Percentiles rank a stretch among this genome's conserved stretches.
phyloP scores from a whole-genome alignment of 2,329 filamentous ascomycete genomes.

The Paecilomyces formosus region DNA sequence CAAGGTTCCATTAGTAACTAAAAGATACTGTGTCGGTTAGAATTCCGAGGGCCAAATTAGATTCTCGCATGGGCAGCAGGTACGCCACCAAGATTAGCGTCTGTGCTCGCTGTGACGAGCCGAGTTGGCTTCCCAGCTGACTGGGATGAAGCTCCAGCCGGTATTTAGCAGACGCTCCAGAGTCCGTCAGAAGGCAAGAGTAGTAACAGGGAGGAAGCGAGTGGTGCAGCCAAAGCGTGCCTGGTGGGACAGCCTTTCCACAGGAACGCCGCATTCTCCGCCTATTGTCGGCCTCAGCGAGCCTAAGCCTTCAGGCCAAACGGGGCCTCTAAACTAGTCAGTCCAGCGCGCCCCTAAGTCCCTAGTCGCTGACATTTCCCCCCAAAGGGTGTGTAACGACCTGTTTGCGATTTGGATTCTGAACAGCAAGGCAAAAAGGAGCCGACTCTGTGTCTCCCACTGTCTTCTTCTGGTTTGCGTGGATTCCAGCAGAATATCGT shows the following conservation, averaged over 20 bases:
- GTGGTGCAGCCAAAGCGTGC: not conserved
- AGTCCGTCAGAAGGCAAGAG: not conserved
- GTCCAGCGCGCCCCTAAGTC: not conserved
- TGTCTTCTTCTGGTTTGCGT: not conserved
- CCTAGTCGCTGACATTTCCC: not conserved
- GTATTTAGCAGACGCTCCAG: not conserved
- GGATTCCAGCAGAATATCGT: not conserved
- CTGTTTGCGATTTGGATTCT: not conserved
- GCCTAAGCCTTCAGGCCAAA: not conserved
- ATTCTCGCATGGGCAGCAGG: not conserved
- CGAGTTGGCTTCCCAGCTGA: not conserved
- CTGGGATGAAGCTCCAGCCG: not conserved
- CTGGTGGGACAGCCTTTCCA: not conserved
- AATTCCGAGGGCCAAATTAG: not conserved
- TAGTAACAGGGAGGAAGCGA: not conserved
- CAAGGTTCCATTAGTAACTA: not conserved
- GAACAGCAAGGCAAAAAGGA: not conserved
- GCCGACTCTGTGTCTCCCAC: not conserved
- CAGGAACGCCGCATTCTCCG: not conserved
- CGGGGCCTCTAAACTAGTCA: not conserved
- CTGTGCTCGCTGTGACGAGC: not conserved
- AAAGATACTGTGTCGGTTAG: not conserved
- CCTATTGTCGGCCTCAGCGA: not conserved
- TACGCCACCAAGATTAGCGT: not conserved
- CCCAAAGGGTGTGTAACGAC: not conserved